These are phyloP conservation scores for Prosopis cineraria DNA, from an alignment of 306 rosid species.

Conservation along the genomic window DNA sequence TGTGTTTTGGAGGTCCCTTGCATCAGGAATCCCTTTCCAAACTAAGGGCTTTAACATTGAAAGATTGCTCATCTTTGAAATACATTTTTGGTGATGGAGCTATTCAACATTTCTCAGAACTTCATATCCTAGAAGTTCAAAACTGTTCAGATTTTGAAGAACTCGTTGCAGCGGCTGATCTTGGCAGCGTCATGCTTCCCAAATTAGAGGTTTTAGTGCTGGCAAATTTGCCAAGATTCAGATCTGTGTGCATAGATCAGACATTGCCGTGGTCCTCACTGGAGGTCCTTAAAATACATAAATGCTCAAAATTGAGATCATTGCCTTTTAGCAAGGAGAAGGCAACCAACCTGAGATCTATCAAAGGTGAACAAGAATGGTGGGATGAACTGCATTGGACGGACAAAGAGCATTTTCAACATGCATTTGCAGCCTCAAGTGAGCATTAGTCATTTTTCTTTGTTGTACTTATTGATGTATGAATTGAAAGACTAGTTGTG, in stretches of 20 bases:
- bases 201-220: not conserved
- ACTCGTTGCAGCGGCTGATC: not conserved
- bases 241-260: not conserved
- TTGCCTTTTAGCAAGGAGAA: not conserved
- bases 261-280: slow-evolving; percentile 19
- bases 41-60: not conserved
- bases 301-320: slow-evolving; percentile 1
- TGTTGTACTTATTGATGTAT: not conserved
- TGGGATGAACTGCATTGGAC: not conserved
- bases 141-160: slow-evolving; percentile 20
- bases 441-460: not conserved
- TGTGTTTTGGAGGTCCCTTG: slow-evolving; percentile 7
- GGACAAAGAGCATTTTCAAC: slow-evolving; percentile 11
- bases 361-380: slow-evolving; percentile 18
- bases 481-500: not conserved
- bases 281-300: not conserved
- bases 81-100: slow-evolving; percentile 1
- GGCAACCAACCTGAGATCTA: slow-evolving; percentile 4
- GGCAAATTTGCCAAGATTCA: not conserved
- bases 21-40: slow-evolving; percentile 1
- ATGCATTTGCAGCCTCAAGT: not conserved
- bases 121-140: slow-evolving; percentile 1
- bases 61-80: not conserved
- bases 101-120: not conserved
- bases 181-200: not conserved